phyloP scores from a whole-genome alignment of 2,329 filamentous ascomycete species.

The Nannizzia gypsea region DNA sequence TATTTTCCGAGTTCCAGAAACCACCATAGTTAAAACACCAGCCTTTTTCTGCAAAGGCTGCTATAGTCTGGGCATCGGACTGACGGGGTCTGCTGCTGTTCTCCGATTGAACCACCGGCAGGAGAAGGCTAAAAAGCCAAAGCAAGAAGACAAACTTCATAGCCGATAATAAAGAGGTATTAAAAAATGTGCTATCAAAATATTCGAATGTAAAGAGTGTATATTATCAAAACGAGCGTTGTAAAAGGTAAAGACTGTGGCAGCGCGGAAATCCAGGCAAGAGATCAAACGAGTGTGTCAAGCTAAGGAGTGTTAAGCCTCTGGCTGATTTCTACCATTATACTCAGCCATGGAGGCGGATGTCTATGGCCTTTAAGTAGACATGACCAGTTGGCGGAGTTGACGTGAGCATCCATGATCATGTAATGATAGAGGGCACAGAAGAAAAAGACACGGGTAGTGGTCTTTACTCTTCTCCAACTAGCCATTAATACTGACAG shows the following conservation, averaged over 20 bases:
- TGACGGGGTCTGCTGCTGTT: neutral
- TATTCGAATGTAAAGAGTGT: neutral
- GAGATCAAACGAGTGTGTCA: neutral
- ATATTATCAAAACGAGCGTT: neutral
- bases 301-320: neutral
- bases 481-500: too few relatives aligned
- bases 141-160: neutral
- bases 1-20: neutral
- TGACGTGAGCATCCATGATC: neutral
- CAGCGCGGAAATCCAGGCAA: neutral
- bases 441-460: neutral
- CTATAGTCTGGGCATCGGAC: neutral
- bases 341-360: neutral
- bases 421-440: neutral
- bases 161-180: neutral
- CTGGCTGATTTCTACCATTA: neutral
- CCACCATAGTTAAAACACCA: neutral
- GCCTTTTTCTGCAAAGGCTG: neutral
- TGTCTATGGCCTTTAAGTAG: neutral
- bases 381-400: neutral
- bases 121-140: neutral
- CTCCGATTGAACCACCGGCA: neutral
- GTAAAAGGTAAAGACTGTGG: neutral
- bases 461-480: neutral
- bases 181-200: neutral